Conservation (phyloP, 108 stramenopile species). For the Nitzschia sp. region DNA sequence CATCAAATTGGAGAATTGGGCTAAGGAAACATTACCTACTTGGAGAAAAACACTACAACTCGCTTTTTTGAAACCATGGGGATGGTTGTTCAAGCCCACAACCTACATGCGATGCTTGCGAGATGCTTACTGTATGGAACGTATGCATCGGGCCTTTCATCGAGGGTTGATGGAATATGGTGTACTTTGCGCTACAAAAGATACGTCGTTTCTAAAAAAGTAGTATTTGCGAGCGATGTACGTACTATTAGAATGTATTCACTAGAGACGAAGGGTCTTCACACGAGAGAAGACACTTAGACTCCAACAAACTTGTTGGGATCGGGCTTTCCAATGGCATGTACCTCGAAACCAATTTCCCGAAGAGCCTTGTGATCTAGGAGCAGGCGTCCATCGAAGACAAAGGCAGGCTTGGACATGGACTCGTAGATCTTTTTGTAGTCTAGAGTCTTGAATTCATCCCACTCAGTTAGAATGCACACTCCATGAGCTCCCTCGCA, state of each 20-base stretch:
- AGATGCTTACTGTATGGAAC: slow-evolving; percentile 92
- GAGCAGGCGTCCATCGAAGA: slow-evolving; percentile 97
- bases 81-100: slow-evolving; percentile 87
- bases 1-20: slow-evolving; percentile 89
- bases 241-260: no score
- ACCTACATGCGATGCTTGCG: slow-evolving; percentile 83
- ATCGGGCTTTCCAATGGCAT: slow-evolving; percentile 93
- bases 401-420: slow-evolving; percentile 98
- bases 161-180: slow-evolving; percentile 97
- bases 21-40: slow-evolving; percentile 80
- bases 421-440: slow-evolving; percentile 84
- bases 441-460: slow-evolving; percentile 97
- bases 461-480: slow-evolving; percentile 98
- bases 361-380: slow-evolving; percentile 88
- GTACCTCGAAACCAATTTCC: slow-evolving; percentile 97
- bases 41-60: slow-evolving; percentile 96
- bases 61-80: slow-evolving; percentile 89
- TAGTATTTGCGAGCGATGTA: no score
- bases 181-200: slow-evolving; percentile 88
- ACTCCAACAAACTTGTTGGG: slow-evolving; percentile 70
- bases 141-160: slow-evolving; percentile 94
- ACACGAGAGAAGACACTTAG: not conserved
- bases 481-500: slow-evolving; percentile 96
- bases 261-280: no score
- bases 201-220: not conserved